phyloP scores from a whole-genome alignment of 768 basidiomycete genomes.

The Suillus tomentosus region DNA sequence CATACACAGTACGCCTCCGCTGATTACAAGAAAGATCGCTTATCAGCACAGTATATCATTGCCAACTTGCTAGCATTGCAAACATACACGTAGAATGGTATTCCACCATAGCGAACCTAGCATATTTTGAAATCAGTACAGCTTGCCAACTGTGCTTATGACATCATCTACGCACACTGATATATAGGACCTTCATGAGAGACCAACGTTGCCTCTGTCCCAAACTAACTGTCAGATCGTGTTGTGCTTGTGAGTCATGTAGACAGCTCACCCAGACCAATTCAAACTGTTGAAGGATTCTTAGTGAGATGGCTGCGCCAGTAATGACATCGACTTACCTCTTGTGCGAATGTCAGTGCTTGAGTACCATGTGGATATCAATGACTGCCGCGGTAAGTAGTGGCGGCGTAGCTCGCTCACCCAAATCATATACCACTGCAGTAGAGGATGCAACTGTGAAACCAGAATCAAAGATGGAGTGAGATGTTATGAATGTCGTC shows the following conservation, averaged over 20 bases:
- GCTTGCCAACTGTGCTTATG: background rate
- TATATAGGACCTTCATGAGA: background rate
- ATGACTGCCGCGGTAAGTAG: background rate
- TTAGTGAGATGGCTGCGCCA: background rate
- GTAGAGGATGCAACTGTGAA: background rate
- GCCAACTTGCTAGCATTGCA: background rate
- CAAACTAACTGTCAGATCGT: background rate
- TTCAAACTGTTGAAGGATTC: background rate
- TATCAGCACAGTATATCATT: background rate
- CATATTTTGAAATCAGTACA: background rate
- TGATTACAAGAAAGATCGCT: background rate
- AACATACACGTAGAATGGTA: background rate
- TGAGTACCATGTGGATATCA: background rate
- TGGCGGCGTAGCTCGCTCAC: background rate
- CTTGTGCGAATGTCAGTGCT: background rate
- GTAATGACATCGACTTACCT: background rate
- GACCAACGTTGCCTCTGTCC: background rate
- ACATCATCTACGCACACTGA: background rate
- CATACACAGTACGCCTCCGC: background rate
- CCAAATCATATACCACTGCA: background rate
- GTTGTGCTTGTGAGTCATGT: too few species aligned
- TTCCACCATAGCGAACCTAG: background rate
- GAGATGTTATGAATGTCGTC: background rate
- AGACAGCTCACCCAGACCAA: background rate
- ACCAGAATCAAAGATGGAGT: background rate